Percentiles rank a stretch among this genome's conserved stretches.
These are phyloP conservation scores for Nitzschia putrida DNA, from an alignment of 108 stramenopile genomes.

Conservation along the genomic window DNA sequence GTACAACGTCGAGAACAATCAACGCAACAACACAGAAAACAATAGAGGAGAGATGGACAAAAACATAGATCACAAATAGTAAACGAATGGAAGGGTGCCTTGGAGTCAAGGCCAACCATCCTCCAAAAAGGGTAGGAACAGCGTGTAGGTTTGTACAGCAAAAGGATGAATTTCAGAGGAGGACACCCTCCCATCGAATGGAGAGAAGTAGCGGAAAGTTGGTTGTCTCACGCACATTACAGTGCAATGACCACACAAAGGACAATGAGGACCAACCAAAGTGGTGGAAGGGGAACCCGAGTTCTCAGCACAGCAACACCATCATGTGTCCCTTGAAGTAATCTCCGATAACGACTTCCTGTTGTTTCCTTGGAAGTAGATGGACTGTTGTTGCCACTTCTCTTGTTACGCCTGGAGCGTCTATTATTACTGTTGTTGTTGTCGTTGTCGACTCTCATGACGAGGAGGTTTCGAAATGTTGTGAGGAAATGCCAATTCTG, in stretches of 20 bases:
- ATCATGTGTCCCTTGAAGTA: neutral
- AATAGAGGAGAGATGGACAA: too few relatives aligned
- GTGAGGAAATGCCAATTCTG: neutral
- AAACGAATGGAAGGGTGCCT: neutral
- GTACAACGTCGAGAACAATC: neutral
- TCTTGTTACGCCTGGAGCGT: neutral
- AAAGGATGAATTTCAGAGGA: too few relatives aligned
- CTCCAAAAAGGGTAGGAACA: neutral
- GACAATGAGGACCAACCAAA: slow-evolving; percentile 1
- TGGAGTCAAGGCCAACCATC: neutral
- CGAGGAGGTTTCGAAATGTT: neutral
- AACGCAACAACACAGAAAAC: too few relatives aligned
- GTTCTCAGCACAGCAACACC: neutral
- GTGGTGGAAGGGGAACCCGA: neutral
- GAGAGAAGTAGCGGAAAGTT: neutral
- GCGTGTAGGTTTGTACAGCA: neutral
- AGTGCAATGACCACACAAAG: slow-evolving; percentile 2
- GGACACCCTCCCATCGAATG: too few relatives aligned
- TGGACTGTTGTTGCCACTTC: neutral
- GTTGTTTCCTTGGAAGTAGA: neutral
- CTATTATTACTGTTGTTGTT: neutral
- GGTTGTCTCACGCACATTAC: neutral
- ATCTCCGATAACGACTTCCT: neutral
- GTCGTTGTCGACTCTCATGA: neutral
- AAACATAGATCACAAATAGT: neutral